Conservation (phyloP, 2,329 filamentous ascomycete genomes). For the Xylaria multiplex region DNA sequence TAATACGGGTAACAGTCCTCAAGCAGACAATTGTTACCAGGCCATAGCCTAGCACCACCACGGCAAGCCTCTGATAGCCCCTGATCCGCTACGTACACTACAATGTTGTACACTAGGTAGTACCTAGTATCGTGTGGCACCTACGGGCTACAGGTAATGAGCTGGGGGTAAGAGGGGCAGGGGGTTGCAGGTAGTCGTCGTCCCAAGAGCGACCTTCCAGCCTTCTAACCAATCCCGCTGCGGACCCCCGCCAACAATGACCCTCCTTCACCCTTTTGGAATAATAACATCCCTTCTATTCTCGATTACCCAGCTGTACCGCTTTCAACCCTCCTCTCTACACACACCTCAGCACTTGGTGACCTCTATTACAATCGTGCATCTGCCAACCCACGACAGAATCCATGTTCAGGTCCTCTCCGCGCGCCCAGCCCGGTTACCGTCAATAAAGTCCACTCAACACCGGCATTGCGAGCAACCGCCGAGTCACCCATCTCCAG, state of each 20-base stretch:
- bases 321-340: slow-evolving; percentile 28
- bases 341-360: slow-evolving; percentile 24
- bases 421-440: slow-evolving; percentile 18
- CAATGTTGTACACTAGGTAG: too few relatives aligned
- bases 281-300: slow-evolving; percentile 37
- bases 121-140: not conserved
- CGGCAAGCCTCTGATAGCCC: slow-evolving; percentile 4
- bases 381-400: slow-evolving; percentile 16
- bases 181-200: slow-evolving; percentile 29
- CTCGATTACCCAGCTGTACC: slow-evolving; percentile 34
- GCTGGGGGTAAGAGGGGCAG: slow-evolving; percentile 26
- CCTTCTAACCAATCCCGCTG: slow-evolving; percentile 35
- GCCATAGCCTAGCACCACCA: too few relatives aligned
- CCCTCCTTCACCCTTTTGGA: slow-evolving; percentile 37
- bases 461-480: slow-evolving; percentile 22
- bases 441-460: slow-evolving; percentile 19
- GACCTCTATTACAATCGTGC: slow-evolving; percentile 24
- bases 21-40: too few relatives aligned
- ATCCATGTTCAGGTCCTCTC: slow-evolving; percentile 28
- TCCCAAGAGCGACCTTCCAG: slow-evolving; percentile 24
- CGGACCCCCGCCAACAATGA: slow-evolving; percentile 32
- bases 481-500: slow-evolving; percentile 15
- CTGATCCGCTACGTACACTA: not conserved
- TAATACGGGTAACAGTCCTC: too few relatives aligned
- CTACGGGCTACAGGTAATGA: slow-evolving; percentile 11